Evolutionary conservation across 768 basidiomycete genomes (phyloP).

Genomic region (Mycena epipterygia): DNA sequence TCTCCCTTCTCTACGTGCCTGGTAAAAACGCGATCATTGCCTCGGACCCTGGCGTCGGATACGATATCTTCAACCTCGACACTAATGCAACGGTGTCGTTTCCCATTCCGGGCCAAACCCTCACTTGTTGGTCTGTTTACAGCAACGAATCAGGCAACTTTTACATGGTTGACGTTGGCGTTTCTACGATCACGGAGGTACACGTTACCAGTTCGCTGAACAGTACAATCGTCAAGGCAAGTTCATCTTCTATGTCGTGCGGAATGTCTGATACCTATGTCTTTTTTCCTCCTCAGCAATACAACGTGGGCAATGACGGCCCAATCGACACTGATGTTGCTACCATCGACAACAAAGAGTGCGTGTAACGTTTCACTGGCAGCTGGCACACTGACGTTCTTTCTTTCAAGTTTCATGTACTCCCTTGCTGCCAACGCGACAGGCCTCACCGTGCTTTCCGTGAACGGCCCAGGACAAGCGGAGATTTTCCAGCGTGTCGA

Average conservation of each 20-base stretch:
- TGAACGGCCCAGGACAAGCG: slow-evolving; percentile 51
- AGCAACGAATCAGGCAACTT: slow-evolving; percentile 41
- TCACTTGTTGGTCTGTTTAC: slow-evolving; percentile 39
- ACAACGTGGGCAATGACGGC: slow-evolving; percentile 13
- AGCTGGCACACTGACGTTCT: background rate
- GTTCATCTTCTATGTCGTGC: background rate
- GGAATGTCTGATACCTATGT: background rate
- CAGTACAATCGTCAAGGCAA: slow-evolving; percentile 15
- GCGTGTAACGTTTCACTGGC: background rate
- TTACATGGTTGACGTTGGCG: slow-evolving; percentile 41
- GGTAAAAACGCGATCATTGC: slow-evolving; percentile 20
- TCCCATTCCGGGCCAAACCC: slow-evolving; percentile 35
- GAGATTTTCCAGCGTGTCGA: slow-evolving; percentile 37
- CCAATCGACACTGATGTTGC: slow-evolving; percentile 24
- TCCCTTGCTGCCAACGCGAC: slow-evolving; percentile 54
- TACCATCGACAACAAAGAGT: slow-evolving; percentile 25
- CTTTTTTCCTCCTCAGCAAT: slow-evolving; percentile 15
- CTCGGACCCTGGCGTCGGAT: slow-evolving; percentile 27
- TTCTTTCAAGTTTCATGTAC: slow-evolving; percentile 53
- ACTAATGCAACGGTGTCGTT: background rate
- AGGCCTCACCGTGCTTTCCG: slow-evolving; percentile 53
- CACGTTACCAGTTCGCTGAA: slow-evolving; percentile 25
- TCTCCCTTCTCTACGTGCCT: slow-evolving; percentile 40
- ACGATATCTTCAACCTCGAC: slow-evolving; percentile 29
- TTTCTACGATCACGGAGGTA: slow-evolving; percentile 38